phyloP scores from a whole-genome alignment of 2,329 filamentous ascomycete species.

The Anthostomella pinea region DNA sequence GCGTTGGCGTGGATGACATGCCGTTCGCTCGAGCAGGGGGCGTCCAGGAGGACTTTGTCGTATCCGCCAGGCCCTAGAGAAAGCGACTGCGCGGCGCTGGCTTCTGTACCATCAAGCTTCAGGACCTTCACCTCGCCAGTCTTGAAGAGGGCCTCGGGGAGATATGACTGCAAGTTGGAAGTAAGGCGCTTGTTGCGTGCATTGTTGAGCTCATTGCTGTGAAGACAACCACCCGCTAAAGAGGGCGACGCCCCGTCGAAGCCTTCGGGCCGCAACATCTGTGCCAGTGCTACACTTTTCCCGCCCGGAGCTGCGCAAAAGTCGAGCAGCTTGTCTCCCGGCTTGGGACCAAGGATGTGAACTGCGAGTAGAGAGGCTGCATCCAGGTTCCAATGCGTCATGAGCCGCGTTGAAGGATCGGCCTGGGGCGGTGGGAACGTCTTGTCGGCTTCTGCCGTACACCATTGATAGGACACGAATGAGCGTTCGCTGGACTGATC shows the following conservation, averaged over 20 bases:
- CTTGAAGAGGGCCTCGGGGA: conserved; percentile 22
- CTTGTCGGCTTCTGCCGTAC: conserved; percentile 9
- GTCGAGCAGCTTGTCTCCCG: conserved; percentile 37
- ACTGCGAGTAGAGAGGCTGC: conserved; percentile 30
- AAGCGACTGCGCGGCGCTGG: conserved; percentile 24
- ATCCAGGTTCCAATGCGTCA: conserved; percentile 32
- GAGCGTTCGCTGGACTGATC: neutral
- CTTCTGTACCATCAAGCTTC: conserved; percentile 25
- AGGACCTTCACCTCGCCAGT: conserved; percentile 22
- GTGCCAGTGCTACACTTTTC: conserved; percentile 33
- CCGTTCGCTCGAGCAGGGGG: conserved; percentile 39
- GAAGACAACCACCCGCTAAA: conserved; percentile 31
- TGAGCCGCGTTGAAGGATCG: conserved; percentile 15
- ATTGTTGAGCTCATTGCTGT: conserved; percentile 35
- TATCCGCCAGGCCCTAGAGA: conserved; percentile 32
- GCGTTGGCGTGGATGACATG: conserved; percentile 37
- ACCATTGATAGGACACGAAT: conserved; percentile 20
- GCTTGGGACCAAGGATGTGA: conserved; percentile 31
- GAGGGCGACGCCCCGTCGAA: conserved; percentile 11
- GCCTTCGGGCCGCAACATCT: conserved; percentile 25
- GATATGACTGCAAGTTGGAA: conserved; percentile 24
- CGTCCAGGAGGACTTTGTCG: conserved; percentile 40
- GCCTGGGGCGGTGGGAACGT: conserved; percentile 25
- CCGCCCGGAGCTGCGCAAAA: conserved; percentile 35
- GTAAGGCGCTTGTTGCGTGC: conserved; percentile 31